Conservation (phyloP, 2,329 filamentous ascomycete genomes). For the Botryotinia globosa region DNA sequence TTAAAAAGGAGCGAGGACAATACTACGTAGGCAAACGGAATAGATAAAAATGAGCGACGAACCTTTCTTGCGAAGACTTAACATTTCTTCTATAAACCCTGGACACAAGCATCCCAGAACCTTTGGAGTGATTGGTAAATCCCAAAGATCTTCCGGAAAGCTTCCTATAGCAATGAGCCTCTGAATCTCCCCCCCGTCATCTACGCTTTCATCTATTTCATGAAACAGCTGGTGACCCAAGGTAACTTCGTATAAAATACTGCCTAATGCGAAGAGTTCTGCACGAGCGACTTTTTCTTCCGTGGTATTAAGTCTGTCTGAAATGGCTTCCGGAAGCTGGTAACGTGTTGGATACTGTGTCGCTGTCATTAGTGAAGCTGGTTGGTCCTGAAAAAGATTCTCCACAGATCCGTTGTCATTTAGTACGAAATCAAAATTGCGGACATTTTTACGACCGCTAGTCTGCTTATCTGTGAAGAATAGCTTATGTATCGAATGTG, state of each 20-base stretch:
- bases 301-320: background rate
- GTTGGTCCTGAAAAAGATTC: background rate
- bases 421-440: background rate
- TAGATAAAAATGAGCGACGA: background rate
- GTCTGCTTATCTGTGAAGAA: background rate
- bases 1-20: background rate
- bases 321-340: background rate
- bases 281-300: background rate
- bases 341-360: background rate
- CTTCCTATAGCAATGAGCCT: background rate
- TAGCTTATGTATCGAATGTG: background rate
- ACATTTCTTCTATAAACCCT: background rate
- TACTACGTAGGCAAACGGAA: background rate
- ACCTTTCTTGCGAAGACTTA: constrained; percentile 1
- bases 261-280: constrained; percentile 3
- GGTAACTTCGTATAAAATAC: constrained; percentile 6
- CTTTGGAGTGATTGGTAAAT: background rate
- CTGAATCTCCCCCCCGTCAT: background rate
- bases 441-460: background rate
- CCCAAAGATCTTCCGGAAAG: constrained; percentile 9
- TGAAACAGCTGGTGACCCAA: background rate
- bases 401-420: background rate
- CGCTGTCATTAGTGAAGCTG: background rate
- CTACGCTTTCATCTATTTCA: background rate
- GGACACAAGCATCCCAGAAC: background rate